Evolutionary conservation across 257 asterid genomes (phyloP).

Genomic region (Penstemon barbatus): DNA sequence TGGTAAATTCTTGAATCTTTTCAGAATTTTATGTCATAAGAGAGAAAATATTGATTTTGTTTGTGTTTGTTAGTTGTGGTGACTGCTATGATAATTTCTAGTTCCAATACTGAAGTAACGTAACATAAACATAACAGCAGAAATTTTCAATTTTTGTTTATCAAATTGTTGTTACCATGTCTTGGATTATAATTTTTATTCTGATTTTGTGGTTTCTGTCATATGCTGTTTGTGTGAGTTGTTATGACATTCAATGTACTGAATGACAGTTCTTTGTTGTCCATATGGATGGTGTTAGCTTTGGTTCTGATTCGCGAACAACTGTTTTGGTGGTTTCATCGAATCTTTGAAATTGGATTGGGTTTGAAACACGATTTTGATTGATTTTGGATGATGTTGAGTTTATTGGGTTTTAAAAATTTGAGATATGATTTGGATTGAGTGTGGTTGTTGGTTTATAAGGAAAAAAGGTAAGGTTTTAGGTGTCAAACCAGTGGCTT

Average conservation of each 20-base stretch:
- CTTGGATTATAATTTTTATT: too few relatives aligned
- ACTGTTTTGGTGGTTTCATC: too few relatives aligned
- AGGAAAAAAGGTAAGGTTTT: too few relatives aligned
- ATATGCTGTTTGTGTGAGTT: too few relatives aligned
- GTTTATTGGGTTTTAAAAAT: background rate
- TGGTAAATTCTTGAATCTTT: conserved; percentile 36
- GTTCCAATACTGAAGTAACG: background rate
- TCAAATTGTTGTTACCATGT: background rate
- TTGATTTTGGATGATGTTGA: background rate
- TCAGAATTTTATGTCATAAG: background rate
- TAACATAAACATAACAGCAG: background rate
- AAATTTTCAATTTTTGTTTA: background rate
- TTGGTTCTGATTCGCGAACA: too few relatives aligned
- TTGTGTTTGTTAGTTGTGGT: background rate
- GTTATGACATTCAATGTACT: too few relatives aligned
- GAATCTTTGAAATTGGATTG: background rate
- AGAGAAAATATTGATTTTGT: background rate
- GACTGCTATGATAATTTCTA: background rate
- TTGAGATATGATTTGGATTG: background rate
- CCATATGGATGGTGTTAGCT: too few relatives aligned
- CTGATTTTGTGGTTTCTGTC: too few relatives aligned
- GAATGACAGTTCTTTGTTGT: too few relatives aligned
- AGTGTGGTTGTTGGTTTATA: too few relatives aligned
- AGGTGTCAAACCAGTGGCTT: too few relatives aligned
- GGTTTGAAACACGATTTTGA: background rate